A percentile compares a stretch with the other conserved stretches of the same genome.
Conservation (phyloP, 2,329 filamentous ascomycete species). For the Aspergillus vadensis region DNA sequence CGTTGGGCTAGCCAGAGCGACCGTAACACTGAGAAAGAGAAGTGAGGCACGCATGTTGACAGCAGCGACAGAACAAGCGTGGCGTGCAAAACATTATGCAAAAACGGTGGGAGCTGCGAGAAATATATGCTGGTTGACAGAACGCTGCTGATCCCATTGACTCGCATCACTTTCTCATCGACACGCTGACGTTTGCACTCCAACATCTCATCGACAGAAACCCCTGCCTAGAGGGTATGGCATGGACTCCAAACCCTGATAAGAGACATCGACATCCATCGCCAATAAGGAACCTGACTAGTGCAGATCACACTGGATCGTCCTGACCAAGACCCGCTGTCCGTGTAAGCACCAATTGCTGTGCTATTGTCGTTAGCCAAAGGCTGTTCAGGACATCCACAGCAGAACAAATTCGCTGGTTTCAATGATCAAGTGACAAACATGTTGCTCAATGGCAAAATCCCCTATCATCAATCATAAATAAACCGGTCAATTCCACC, state of each 20-base stretch:
- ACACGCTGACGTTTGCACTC: not conserved
- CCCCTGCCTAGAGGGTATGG: too few species aligned
- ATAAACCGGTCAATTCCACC: too few species aligned
- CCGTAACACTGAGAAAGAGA: constrained; percentile 8
- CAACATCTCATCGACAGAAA: too few species aligned
- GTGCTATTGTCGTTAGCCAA: not conserved
- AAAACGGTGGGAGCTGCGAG: not conserved
- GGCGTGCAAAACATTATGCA: not conserved
- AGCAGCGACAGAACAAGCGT: not conserved
- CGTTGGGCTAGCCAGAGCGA: constrained; percentile 26
- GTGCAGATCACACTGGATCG: not conserved
- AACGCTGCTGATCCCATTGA: not conserved
- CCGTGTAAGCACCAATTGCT: not conserved
- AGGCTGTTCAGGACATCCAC: not conserved
- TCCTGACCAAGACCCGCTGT: not conserved
- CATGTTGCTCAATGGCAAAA: too few species aligned
- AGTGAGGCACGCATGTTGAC: not conserved
- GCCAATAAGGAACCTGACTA: not conserved
- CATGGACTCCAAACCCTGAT: not conserved
- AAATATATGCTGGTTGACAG: not conserved
- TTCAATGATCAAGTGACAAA: too few species aligned
- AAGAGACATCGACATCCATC: not conserved
- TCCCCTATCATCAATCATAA: too few species aligned
- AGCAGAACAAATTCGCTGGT: too few species aligned
- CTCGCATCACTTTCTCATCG: not conserved